A percentile compares a stretch with the other conserved stretches of the same genome.
phyloP scores from a whole-genome alignment of 2,329 filamentous ascomycete genomes.

The Talaromyces sp. region DNA sequence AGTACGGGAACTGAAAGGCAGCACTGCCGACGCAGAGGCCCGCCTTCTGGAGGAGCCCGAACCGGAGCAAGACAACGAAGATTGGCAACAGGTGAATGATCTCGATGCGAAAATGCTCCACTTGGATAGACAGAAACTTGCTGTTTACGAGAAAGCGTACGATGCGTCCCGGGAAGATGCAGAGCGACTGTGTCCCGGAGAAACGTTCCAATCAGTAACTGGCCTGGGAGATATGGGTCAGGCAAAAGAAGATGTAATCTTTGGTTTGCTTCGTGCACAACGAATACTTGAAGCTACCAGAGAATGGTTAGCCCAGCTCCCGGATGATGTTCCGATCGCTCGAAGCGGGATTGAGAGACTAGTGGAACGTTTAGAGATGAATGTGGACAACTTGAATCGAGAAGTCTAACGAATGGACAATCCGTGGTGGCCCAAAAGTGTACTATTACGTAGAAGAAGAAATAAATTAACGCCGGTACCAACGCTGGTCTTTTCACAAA shows the following conservation, averaged over 20 bases:
- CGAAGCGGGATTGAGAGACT: neutral
- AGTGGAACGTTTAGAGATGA: neutral
- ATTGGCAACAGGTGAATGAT: too few species aligned
- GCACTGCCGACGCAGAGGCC: neutral
- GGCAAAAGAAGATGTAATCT: neutral
- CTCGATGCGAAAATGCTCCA: neutral
- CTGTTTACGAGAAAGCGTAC: neutral
- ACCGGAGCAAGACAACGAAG: neutral
- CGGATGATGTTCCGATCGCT: neutral
- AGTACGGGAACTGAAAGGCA: neutral
- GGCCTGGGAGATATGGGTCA: neutral
- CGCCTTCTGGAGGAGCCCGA: neutral
- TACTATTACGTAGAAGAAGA: neutral
- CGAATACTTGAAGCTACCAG: neutral
- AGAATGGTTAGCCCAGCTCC: neutral
- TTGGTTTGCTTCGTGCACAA: neutral
- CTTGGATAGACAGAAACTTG: neutral
- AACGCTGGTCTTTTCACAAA: neutral
- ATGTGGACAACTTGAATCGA: neutral
- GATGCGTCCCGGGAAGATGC: neutral
- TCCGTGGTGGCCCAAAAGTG: neutral
- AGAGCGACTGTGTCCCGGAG: neutral
- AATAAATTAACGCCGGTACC: neutral
- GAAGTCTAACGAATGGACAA: neutral
- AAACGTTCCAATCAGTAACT: neutral